A percentile compares a stretch with the other conserved stretches of the same genome.
Evolutionary conservation across 1,139 yeast species (phyloP).

Genomic region (Yamadazyma atmosphaerica): DNA sequence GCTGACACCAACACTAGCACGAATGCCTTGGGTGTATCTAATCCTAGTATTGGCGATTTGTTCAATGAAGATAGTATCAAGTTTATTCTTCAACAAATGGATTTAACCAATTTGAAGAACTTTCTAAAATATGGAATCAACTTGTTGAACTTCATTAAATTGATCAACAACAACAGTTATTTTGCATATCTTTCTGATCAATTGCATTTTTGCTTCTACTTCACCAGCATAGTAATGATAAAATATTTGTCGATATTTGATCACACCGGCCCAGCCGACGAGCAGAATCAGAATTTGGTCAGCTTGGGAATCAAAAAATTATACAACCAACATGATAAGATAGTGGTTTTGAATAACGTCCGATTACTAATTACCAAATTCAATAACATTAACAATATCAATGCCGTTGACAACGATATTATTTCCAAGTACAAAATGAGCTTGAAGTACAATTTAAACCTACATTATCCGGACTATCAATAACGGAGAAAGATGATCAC

Average conservation of each 20-base stretch:
- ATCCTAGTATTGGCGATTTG: conserved; percentile 8
- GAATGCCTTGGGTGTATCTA: conserved; percentile 1
- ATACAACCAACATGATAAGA: neutral
- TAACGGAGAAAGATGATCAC: neutral
- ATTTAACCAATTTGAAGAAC: conserved; percentile 21
- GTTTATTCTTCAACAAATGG: conserved; percentile 22
- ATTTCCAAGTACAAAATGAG: conserved; percentile 31
- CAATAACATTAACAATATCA: conserved; percentile 30
- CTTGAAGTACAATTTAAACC: conserved; percentile 17
- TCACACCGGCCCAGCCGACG: neutral
- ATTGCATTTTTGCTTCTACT: conserved; percentile 58
- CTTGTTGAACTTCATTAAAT: conserved; percentile 39
- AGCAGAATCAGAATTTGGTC: neutral
- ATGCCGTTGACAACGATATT: conserved; percentile 28
- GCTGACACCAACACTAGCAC: conserved; percentile 9
- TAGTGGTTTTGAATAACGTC: conserved; percentile 14
- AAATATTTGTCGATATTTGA: conserved; percentile 16
- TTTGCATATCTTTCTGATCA: conserved; percentile 72
- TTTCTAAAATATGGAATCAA: conserved; percentile 39
- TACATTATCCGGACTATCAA: conserved; percentile 7
- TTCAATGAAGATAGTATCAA: conserved; percentile 27
- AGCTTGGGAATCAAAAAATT: neutral
- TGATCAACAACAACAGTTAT: conserved; percentile 57
- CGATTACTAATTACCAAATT: conserved; percentile 30
- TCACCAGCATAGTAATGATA: conserved; percentile 48